Percentiles rank a stretch among this genome's conserved stretches.
Conservation (phyloP, 1,284 basidiomycete genomes). For the Vanrija sp. region DNA sequence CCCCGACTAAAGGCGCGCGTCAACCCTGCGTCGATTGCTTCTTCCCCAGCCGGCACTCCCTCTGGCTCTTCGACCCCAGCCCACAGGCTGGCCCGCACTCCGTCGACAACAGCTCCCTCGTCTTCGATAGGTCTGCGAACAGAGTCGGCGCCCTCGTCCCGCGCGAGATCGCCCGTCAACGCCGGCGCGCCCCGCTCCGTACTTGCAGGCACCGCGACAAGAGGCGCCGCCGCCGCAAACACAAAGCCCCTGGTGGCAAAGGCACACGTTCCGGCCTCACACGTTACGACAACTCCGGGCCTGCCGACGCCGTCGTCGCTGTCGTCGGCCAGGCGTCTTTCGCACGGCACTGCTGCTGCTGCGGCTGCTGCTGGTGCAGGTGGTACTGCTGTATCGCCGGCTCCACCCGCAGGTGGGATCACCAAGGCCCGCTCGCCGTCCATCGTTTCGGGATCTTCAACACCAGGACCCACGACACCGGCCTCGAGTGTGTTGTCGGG, state of each 20-base stretch:
- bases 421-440: too few species aligned
- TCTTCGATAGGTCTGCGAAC: not conserved
- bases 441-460: too few species aligned
- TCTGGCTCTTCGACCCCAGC: too few species aligned
- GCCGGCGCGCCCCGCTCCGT: not conserved
- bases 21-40: conserved; percentile 15
- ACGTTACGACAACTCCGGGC: not conserved
- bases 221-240: not conserved
- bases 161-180: too few species aligned
- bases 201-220: not conserved
- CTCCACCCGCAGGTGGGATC: too few species aligned
- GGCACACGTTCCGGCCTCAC: not conserved
- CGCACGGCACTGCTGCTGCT: too few species aligned
- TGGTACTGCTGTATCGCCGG: too few species aligned
- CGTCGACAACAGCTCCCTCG: conserved; percentile 1
- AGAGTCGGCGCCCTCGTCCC: not conserved
- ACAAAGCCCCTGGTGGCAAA: conserved; percentile 3
- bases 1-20: conserved; percentile 22
- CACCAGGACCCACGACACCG: too few species aligned
- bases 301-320: not conserved
- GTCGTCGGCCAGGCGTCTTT: not conserved
- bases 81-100: not conserved
- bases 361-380: too few species aligned
- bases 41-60: not conserved
- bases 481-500: too few species aligned